Evolutionary conservation across 495 filamentous ascomycete genomes (phyloP), one percentile per base, ranked within the genome.

Genomic region (Friedmanniomyces endolithicus): DNA sequence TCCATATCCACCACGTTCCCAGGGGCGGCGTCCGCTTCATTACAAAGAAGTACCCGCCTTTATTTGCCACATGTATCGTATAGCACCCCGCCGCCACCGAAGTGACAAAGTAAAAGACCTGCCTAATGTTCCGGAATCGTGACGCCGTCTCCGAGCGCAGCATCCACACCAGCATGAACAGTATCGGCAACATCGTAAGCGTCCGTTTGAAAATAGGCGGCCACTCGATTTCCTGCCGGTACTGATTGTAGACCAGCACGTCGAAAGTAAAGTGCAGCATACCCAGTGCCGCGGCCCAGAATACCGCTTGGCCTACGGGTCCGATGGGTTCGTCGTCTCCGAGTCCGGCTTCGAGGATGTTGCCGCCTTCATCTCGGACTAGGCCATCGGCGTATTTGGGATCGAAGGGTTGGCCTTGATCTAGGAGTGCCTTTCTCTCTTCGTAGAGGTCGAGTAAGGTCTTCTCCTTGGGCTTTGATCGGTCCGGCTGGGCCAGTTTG

Each of bases 1-100:
- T 83, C 92, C 90, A 98, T 14, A 98, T 79, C 90, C 90, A 95
- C 19, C 96, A 66, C 16, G 86, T 88, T 1, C 88, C 94, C n/a
- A 94, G 66, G 20, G 88, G 80, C 20, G 92, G 92, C 0, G 88
- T 86, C 52, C 78, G 81, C 72, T 94, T 94, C 92, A 98, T 90
- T 2, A 95, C 82, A 11, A 82, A 86, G 64, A 88, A 82, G 62
- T 95, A 95, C 0, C 82, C 80, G 50, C 81, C 76, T 27, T 70
- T 74, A 64, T 95, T 98, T 4, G 85, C 87, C 19, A 88, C 81
- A 53, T 83, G 71, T 35, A 97, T 82, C 35, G 95, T 72, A 67
- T 87, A 88, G 66, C 77, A 83, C 6, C 92, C 92, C 0, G 78
- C 72, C 11, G 48, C 66, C 9, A 81, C 59, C 47, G 78, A 75